Conservation (phyloP, 768 basidiomycete species). For the Boletus vinaceobasis region DNA sequence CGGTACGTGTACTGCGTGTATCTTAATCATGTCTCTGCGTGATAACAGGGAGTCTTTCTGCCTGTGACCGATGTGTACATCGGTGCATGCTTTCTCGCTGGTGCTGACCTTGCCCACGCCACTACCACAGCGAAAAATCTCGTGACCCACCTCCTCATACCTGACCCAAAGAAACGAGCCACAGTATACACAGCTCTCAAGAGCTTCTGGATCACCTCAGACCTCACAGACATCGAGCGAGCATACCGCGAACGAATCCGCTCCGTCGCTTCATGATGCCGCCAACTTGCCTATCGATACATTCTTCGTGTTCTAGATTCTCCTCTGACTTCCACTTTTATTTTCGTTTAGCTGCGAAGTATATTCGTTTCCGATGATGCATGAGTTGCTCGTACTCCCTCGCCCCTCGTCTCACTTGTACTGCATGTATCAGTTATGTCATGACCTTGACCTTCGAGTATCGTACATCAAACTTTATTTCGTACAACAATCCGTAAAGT, state of each 20-base stretch:
- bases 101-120: conserved; percentile 4
- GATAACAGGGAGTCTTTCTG: neutral
- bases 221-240: conserved; percentile 55
- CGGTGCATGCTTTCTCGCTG: neutral
- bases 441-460: neutral
- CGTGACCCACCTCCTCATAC: conserved; percentile 57
- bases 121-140: conserved; percentile 46
- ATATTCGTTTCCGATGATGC: neutral
- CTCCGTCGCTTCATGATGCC: conserved; percentile 10
- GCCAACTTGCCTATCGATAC: neutral
- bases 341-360: neutral
- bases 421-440: conserved; percentile 1
- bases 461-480: conserved; percentile 4
- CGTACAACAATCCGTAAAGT: conserved; percentile 1
- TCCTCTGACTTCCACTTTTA: neutral
- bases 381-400: neutral
- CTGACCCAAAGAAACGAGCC: conserved; percentile 54
- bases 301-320: neutral
- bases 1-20: conserved; percentile 42
- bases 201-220: conserved; percentile 64
- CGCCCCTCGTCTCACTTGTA: conserved; percentile 1
- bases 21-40: neutral
- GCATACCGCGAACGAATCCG: conserved; percentile 58
- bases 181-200: conserved; percentile 61
- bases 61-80: neutral